Conservation (phyloP, 768 basidiomycete species). For the Amanita inopinata region DNA sequence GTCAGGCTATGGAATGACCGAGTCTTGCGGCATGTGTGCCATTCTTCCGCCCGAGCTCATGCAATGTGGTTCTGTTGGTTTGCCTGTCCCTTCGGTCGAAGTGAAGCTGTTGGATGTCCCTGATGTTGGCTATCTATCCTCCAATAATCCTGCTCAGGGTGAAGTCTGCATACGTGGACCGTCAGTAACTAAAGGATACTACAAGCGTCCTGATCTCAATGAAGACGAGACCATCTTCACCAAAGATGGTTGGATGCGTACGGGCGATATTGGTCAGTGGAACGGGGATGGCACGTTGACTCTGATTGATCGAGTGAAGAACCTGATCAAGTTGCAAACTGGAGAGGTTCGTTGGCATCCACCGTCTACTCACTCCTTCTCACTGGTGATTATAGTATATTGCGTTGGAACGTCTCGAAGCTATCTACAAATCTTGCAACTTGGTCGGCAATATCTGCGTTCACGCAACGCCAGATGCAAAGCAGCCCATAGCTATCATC, state of each 20-base stretch:
- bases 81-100: slow-evolving; percentile 84
- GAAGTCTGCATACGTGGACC: slow-evolving; percentile 87
- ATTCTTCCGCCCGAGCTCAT: slow-evolving; percentile 79
- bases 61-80: slow-evolving; percentile 68
- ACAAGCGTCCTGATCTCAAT: slow-evolving; percentile 86
- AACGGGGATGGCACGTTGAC: slow-evolving; percentile 84
- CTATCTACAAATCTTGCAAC: slow-evolving; percentile 78
- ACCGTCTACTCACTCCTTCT: not conserved
- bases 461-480: slow-evolving; percentile 64
- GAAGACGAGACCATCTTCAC: slow-evolving; percentile 76
- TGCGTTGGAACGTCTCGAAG: slow-evolving; percentile 83
- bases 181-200: slow-evolving; percentile 82
- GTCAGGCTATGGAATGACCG: slow-evolving; percentile 95
- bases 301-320: slow-evolving; percentile 91
- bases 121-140: slow-evolving; percentile 78
- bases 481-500: slow-evolving; percentile 79
- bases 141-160: slow-evolving; percentile 66
- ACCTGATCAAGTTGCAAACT: slow-evolving; percentile 75
- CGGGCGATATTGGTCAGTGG: slow-evolving; percentile 94
- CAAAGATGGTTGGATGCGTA: slow-evolving; percentile 87
- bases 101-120: slow-evolving; percentile 78
- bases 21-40: slow-evolving; percentile 84
- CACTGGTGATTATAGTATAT: slow-evolving; percentile 56
- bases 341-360: slow-evolving; percentile 49
- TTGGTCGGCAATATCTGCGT: slow-evolving; percentile 78